phyloP scores from a whole-genome alignment of 1,139 yeast species.

The Candida neerlandica region DNA sequence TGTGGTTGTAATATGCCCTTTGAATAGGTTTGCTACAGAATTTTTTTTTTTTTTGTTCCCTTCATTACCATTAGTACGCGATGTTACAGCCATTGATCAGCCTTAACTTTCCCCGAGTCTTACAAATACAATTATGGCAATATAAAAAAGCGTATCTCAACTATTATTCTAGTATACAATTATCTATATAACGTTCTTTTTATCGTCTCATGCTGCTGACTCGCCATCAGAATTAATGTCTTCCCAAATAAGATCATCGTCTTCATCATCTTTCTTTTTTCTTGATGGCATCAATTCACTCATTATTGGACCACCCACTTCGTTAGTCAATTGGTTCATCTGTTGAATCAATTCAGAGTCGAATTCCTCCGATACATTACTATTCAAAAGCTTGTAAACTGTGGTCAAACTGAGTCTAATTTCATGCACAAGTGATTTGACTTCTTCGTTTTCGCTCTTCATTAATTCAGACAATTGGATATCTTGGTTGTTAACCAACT shows the following conservation, averaged over 20 bases:
- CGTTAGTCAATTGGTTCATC: conserved; percentile 49
- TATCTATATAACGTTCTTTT: not conserved
- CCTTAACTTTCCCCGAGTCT: no score
- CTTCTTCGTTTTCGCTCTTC: conserved; percentile 27
- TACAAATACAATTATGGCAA: no score
- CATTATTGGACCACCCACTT: conserved; percentile 62
- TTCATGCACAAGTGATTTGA: conserved; percentile 41
- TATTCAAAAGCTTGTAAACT: conserved; percentile 53
- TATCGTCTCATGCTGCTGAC: not conserved
- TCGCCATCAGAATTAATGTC: conserved; percentile 39
- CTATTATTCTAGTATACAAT: not conserved
- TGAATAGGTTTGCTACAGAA: not conserved
- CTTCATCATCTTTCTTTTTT: conserved; percentile 41
- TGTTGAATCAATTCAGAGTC: conserved; percentile 60
- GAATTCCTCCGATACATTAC: conserved; percentile 47
- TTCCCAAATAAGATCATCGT: conserved; percentile 39
- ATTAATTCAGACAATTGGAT: conserved; percentile 32
- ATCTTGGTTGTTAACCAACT: conserved; percentile 51
- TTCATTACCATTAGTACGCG: no score
- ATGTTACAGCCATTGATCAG: no score
- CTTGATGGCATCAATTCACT: conserved; percentile 49
- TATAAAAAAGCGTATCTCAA: no score
- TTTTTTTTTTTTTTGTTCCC: not conserved
- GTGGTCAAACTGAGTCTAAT: conserved; percentile 58
- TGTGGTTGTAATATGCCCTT: not conserved